Evolutionary conservation across 805 yeast genomes (phyloP).

Genomic region (Candida mattraensis): DNA sequence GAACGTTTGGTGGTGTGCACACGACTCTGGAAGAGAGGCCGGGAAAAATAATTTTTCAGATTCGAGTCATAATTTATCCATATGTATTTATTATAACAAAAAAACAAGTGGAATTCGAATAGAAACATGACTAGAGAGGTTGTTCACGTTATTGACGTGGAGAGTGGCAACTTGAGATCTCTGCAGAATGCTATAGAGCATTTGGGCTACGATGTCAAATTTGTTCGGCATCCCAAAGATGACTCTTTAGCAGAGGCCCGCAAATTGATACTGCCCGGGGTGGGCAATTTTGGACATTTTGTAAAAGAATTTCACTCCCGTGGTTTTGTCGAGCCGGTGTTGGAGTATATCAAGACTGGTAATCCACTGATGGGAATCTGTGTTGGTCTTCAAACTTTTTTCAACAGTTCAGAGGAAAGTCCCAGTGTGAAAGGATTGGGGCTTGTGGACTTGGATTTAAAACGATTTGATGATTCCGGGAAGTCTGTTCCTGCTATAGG

Average conservation of each 20-base stretch:
- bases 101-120: constrained; percentile 1
- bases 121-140: constrained; percentile 20
- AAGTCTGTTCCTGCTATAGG: constrained; percentile 97
- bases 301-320: constrained; percentile 64
- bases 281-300: constrained; percentile 95
- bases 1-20: constrained; percentile 1
- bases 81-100: neutral
- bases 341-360: constrained; percentile 69
- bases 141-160: constrained; percentile 85
- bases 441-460: constrained; percentile 50
- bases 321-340: constrained; percentile 65
- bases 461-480: constrained; percentile 56
- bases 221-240: constrained; percentile 60
- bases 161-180: constrained; percentile 92
- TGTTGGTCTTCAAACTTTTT: constrained; percentile 90
- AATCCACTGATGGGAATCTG: constrained; percentile 94
- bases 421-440: constrained; percentile 60
- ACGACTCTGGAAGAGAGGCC: no score
- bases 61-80: constrained; percentile 4
- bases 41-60: constrained; percentile 3
- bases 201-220: constrained; percentile 67
- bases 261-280: constrained; percentile 86
- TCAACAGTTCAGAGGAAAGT: constrained; percentile 72
- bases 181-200: constrained; percentile 80
- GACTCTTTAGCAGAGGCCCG: constrained; percentile 47